A percentile compares a stretch with the other conserved stretches of the same genome.
These are phyloP conservation scores for Xylaria arbuscula DNA, from an alignment of 2,329 filamentous ascomycete species.

Conservation along the genomic window DNA sequence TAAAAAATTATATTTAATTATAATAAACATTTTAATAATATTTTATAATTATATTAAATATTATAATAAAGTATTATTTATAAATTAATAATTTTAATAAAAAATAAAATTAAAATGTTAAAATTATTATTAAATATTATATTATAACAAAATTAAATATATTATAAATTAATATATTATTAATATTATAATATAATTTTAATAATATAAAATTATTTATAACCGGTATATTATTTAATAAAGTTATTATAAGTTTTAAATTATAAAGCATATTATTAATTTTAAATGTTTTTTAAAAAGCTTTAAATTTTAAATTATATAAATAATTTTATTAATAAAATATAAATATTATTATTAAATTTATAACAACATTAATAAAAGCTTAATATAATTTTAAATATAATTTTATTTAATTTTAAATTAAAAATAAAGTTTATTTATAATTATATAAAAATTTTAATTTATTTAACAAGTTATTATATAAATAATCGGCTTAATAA, in stretches of 20 bases:
- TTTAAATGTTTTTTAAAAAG: background rate
- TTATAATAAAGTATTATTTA: constrained; percentile 17
- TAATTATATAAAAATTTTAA: too few relatives aligned
- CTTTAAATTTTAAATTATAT: too few relatives aligned
- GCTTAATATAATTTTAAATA: too few relatives aligned
- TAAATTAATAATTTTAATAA: constrained; percentile 12
- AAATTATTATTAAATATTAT: constrained; percentile 22
- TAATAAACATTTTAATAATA: constrained; percentile 4
- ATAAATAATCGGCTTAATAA: constrained; percentile 1
- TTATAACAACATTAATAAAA: background rate
- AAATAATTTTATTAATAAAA: too few relatives aligned
- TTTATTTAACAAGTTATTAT: too few relatives aligned
- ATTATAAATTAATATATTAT: background rate
- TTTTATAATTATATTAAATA: background rate
- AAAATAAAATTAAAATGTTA: constrained; percentile 20
- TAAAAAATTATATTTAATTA: background rate
- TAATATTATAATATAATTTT: constrained; percentile 21
- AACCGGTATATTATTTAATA: constrained; percentile 1
- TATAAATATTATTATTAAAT: background rate
- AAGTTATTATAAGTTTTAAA: constrained; percentile 11
- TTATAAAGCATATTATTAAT: constrained; percentile 13
- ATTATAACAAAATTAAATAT: background rate
- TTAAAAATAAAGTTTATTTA: too few relatives aligned
- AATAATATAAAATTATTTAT: constrained; percentile 18
- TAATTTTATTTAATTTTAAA: too few relatives aligned